These are phyloP conservation scores for Colletotrichum tofieldiae DNA, from an alignment of 2,329 filamentous ascomycete genomes.

Conservation along the genomic window DNA sequence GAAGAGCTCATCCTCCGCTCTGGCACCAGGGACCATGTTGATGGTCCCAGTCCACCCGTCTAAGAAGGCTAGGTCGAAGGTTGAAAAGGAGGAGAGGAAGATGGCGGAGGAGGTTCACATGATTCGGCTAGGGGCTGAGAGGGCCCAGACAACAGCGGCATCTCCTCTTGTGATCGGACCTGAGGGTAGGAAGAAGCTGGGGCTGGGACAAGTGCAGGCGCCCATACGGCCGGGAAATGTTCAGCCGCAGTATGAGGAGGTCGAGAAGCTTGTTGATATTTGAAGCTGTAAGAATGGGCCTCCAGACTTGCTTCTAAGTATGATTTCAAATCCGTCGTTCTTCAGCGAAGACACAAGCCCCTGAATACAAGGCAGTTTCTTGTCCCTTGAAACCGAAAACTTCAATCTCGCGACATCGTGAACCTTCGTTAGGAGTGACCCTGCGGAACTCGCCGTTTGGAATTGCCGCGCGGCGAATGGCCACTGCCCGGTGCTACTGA, in stretches of 20 bases:
- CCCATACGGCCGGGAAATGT: not conserved
- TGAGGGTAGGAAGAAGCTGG: slow-evolving; percentile 14
- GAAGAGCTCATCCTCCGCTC: slow-evolving; percentile 16
- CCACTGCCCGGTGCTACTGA: too few relatives aligned
- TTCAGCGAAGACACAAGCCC: not conserved
- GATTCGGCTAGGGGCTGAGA: slow-evolving; percentile 24
- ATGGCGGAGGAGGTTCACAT: slow-evolving; percentile 30
- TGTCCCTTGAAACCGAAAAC: not conserved
- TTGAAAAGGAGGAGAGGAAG: slow-evolving; percentile 20
- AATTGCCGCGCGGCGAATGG: not conserved
- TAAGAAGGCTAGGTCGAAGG: slow-evolving; percentile 22
- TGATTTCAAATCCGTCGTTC: not conserved
- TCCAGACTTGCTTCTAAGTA: too few relatives aligned
- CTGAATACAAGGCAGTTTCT: not conserved
- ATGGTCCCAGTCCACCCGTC: not conserved
- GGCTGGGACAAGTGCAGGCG: not conserved
- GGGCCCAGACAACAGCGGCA: slow-evolving; percentile 9
- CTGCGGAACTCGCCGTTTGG: not conserved
- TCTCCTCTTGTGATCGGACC: not conserved
- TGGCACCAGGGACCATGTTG: not conserved
- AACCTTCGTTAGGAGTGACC: not conserved
- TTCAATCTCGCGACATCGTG: too few relatives aligned
- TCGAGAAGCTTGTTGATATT: slow-evolving; percentile 39
- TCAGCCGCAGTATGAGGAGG: not conserved
- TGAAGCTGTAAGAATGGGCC: not conserved